phyloP scores from a whole-genome alignment of 768 basidiomycete species.

The Lactarius akahatsu region DNA sequence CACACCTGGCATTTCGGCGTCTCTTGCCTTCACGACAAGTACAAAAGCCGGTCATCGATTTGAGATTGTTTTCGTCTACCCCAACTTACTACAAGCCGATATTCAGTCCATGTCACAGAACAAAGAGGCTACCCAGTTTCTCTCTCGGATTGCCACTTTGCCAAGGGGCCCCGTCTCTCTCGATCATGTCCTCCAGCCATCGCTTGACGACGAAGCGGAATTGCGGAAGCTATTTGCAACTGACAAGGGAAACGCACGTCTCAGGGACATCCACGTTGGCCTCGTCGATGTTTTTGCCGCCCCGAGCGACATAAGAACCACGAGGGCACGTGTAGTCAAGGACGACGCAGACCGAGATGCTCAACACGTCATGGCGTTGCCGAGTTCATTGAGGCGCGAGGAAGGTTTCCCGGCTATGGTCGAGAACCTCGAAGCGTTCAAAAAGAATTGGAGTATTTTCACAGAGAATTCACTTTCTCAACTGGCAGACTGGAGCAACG shows the following conservation, averaged over 20 bases:
- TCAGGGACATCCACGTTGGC: slow-evolving; percentile 52
- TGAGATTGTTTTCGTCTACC: not conserved
- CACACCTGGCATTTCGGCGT: not conserved
- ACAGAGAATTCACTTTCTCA: slow-evolving; percentile 61
- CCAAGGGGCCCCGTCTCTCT: slow-evolving; percentile 40
- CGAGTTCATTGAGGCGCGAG: slow-evolving; percentile 43
- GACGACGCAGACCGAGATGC: slow-evolving; percentile 46
- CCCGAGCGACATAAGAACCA: slow-evolving; percentile 47
- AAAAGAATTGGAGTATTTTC: slow-evolving; percentile 63
- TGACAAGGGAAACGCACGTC: slow-evolving; percentile 47
- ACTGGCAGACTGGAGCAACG: slow-evolving; percentile 60
- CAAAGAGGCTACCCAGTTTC: slow-evolving; percentile 34
- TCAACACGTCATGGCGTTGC: slow-evolving; percentile 54
- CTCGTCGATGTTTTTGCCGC: slow-evolving; percentile 60
- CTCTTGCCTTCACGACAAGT: not conserved
- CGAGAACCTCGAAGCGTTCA: slow-evolving; percentile 53
- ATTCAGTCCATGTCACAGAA: slow-evolving; percentile 32
- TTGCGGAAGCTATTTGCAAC: slow-evolving; percentile 57
- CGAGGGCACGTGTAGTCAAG: slow-evolving; percentile 49
- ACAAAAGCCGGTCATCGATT: not conserved
- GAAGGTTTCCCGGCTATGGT: slow-evolving; percentile 54
- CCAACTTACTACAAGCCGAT: too few relatives aligned
- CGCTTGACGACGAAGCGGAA: slow-evolving; percentile 55
- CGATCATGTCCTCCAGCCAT: slow-evolving; percentile 49
- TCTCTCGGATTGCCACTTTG: slow-evolving; percentile 32